Evolutionary conservation across 345 rosid species (phyloP).

Genomic region (Physaria fendleri): DNA sequence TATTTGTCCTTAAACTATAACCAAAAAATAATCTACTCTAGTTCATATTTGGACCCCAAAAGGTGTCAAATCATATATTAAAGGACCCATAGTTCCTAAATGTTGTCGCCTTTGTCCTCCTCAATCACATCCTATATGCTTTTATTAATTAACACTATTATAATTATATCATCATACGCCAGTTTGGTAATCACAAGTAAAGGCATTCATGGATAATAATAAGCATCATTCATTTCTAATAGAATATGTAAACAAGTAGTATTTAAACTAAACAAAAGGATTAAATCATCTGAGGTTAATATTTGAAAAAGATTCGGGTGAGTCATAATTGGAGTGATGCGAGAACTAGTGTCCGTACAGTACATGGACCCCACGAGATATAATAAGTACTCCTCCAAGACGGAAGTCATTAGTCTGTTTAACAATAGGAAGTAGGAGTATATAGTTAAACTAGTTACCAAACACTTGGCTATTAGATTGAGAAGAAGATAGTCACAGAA

Average conservation of each 20-base stretch:
- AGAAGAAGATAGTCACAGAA: conserved; percentile 11
- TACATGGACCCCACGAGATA: conserved; percentile 8
- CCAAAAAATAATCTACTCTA: conserved; percentile 6
- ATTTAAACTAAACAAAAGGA: not conserved
- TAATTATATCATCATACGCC: conserved; percentile 1
- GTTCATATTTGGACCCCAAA: conserved; percentile 15
- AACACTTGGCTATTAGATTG: conserved; percentile 16
- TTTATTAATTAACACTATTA: not conserved
- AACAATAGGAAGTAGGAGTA: not conserved
- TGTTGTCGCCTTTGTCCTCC: conserved; percentile 22
- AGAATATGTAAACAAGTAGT: not conserved
- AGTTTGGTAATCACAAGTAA: not conserved
- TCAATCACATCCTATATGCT: conserved; percentile 22
- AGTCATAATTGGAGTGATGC: not conserved
- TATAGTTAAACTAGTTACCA: conserved; percentile 17
- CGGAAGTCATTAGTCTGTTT: not conserved
- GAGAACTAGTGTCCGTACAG: conserved; percentile 17
- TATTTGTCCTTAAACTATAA: not conserved
- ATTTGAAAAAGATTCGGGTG: not conserved
- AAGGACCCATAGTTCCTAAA: conserved; percentile 6
- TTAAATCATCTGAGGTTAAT: not conserved
- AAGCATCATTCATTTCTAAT: not conserved
- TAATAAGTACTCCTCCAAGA: conserved; percentile 15
- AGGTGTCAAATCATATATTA: conserved; percentile 3
- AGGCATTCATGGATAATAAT: not conserved